Conservation (phyloP, 352 stramenopile genomes). For the Phytopythium chamaehyphon region DNA sequence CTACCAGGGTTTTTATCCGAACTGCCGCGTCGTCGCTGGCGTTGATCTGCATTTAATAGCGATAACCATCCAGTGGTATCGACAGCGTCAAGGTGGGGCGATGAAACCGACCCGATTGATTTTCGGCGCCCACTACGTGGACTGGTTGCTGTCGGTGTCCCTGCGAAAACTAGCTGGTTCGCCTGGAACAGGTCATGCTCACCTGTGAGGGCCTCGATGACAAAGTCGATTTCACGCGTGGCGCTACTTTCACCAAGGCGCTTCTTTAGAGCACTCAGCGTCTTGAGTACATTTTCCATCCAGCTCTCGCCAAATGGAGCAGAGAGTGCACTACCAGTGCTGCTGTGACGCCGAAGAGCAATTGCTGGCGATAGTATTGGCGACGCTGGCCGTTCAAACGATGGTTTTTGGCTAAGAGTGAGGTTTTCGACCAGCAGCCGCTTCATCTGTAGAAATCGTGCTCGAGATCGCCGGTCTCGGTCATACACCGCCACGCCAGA, state of each 20-base stretch:
- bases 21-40: slow-evolving; percentile 5
- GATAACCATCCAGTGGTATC: slow-evolving; percentile 42
- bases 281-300: slow-evolving; percentile 72
- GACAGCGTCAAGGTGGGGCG: slow-evolving; percentile 13
- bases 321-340: neutral
- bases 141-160: slow-evolving; percentile 6
- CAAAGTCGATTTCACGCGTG: slow-evolving; percentile 49
- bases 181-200: slow-evolving; percentile 63
- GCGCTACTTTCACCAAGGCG: slow-evolving; percentile 27
- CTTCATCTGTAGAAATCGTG: slow-evolving; percentile 50
- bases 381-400: neutral
- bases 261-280: slow-evolving; percentile 41
- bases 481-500: slow-evolving; percentile 32
- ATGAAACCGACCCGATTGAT: neutral
- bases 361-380: too few relatives aligned
- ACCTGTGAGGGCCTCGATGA: slow-evolving; percentile 59
- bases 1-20: neutral
- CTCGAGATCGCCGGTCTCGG: slow-evolving; percentile 27
- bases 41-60: slow-evolving; percentile 45
- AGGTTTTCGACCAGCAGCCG: slow-evolving; percentile 62
- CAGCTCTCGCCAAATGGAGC: slow-evolving; percentile 47
- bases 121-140: neutral
- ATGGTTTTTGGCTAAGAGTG: slow-evolving; percentile 28
- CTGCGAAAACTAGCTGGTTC: neutral
- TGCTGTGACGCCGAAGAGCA: neutral